Evolutionary conservation across 306 rosid genomes (phyloP).

Genomic region (Rosa rugosa): DNA sequence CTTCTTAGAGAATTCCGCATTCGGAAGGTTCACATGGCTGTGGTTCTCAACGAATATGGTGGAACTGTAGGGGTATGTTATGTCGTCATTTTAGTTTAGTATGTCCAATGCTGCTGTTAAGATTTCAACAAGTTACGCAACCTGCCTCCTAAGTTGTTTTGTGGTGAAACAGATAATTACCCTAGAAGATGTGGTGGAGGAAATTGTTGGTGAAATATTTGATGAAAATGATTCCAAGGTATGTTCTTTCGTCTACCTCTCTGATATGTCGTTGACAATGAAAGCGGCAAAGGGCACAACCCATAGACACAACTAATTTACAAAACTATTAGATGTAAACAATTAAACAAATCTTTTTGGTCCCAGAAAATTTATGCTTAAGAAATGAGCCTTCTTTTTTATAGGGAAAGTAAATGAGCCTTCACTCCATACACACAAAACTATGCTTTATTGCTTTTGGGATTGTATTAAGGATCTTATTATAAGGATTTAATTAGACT

Average conservation of each 20-base stretch:
- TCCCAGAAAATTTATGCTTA: neutral
- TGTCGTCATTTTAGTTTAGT: slow-evolving; percentile 4
- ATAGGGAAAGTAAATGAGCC: too few species aligned
- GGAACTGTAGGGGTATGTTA: slow-evolving; percentile 97
- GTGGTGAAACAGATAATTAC: slow-evolving; percentile 67
- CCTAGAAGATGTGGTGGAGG: slow-evolving; percentile 97
- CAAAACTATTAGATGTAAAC: neutral
- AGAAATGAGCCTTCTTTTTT: neutral
- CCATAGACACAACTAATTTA: neutral
- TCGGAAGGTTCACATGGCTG: slow-evolving; percentile 99
- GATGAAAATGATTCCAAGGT: slow-evolving; percentile 99
- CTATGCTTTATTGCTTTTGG: neutral
- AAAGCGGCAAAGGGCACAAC: neutral
- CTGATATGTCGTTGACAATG: neutral
- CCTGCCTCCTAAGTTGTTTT: slow-evolving; percentile 4
- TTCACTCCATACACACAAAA: neutral
- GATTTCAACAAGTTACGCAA: neutral
- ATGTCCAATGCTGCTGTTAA: neutral
- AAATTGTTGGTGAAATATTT: slow-evolving; percentile 98
- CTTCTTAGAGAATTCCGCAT: slow-evolving; percentile 99
- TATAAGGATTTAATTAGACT: neutral
- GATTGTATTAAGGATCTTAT: neutral
- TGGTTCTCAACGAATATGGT: slow-evolving; percentile 95
- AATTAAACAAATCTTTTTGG: neutral
- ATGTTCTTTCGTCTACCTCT: neutral